Evolutionary conservation across 2,329 filamentous ascomycete genomes (phyloP), one percentile per base, ranked within the genome.

Genomic region (Phaeophleospora eucalypticola): DNA sequence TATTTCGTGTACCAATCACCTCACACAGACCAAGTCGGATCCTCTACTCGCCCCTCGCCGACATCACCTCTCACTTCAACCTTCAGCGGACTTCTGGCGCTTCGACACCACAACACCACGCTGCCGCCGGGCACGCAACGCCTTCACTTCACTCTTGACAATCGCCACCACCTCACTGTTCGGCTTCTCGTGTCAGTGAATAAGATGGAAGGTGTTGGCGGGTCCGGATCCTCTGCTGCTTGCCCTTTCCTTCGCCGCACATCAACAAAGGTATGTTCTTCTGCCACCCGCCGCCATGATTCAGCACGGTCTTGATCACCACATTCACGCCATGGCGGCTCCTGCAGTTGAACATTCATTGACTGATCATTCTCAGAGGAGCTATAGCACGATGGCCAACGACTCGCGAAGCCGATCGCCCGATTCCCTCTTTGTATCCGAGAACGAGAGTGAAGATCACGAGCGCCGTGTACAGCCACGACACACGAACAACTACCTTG

Each of bases 391-490:
- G 35, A 58, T 58, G 56, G 44, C 49, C 20, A 46, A 45, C 16
- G 40, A 45, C 16, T 36, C 32, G 39, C 41, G 53, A 35, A 47
- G 45, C 46, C 40, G 32, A 27, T 53, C 53, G 9, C 51, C 54
- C 15, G 48, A 52, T 29, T 42, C 61, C 24, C 58, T 65, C 27
- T 64, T 64, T 43, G 52, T 63, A 8, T 49, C 58, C n/a, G 48
- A 58, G 27, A 54, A 62, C 44, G 54, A 57, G 32, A 60, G 60
- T 47, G 59, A 63, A 52, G 48, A 53, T 36, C 51, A 63, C 52
- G 67, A 66, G 55, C 62, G 66, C 4, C 45, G 61, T 16, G 35
- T 57, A 27, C 52, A 58, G 19, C 12, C 6, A 7, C 62, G 63
- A 37, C 57, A 61, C 19, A 55, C 53, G 52, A 46, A 35, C 3